Conservation (phyloP, 495 filamentous ascomycete species). For the Oidiodendron maius region DNA sequence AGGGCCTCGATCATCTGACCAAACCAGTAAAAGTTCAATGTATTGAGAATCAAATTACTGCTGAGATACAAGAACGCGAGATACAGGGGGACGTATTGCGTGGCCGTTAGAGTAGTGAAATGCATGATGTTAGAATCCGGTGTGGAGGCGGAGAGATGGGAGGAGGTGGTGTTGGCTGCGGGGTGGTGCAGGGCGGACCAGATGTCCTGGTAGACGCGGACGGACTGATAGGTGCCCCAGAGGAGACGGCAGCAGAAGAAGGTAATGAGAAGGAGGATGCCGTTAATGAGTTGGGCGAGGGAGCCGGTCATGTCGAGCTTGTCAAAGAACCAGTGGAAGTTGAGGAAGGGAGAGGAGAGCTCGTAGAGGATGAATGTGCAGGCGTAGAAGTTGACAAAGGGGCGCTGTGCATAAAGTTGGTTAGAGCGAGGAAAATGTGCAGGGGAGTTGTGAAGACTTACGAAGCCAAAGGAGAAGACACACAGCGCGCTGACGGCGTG, state of each 20-base stretch:
- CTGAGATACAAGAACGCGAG: slow-evolving; percentile 68
- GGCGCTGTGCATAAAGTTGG: slow-evolving; percentile 50
- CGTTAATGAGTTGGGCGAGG: slow-evolving; percentile 75
- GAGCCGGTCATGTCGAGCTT: slow-evolving; percentile 93
- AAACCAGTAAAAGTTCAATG: slow-evolving; percentile 94
- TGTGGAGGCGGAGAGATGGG: slow-evolving; percentile 22
- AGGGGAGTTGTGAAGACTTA: slow-evolving; percentile 46
- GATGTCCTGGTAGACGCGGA: slow-evolving; percentile 73
- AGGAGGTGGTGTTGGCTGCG: slow-evolving; percentile 26
- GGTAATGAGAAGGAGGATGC: slow-evolving; percentile 59
- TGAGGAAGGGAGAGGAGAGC: slow-evolving; percentile 87
- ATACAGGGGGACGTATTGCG: slow-evolving; percentile 67
- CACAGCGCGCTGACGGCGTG: slow-evolving; percentile 80
- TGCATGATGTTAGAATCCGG: too few relatives aligned
- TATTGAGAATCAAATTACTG: slow-evolving; percentile 75
- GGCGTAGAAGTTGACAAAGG: slow-evolving; percentile 91
- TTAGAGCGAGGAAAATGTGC: not conserved
- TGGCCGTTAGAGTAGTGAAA: slow-evolving; percentile 36
- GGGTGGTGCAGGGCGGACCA: slow-evolving; percentile 51
- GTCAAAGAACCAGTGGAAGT: slow-evolving; percentile 99
- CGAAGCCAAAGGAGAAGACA: slow-evolving; percentile 89
- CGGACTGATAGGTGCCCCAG: slow-evolving; percentile 84
- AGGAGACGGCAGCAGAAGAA: slow-evolving; percentile 89
- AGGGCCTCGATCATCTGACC: slow-evolving; percentile 94
- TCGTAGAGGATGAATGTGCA: slow-evolving; percentile 95